Conservation (phyloP, 495 filamentous ascomycete genomes). For the Coniosporium apollinis region DNA sequence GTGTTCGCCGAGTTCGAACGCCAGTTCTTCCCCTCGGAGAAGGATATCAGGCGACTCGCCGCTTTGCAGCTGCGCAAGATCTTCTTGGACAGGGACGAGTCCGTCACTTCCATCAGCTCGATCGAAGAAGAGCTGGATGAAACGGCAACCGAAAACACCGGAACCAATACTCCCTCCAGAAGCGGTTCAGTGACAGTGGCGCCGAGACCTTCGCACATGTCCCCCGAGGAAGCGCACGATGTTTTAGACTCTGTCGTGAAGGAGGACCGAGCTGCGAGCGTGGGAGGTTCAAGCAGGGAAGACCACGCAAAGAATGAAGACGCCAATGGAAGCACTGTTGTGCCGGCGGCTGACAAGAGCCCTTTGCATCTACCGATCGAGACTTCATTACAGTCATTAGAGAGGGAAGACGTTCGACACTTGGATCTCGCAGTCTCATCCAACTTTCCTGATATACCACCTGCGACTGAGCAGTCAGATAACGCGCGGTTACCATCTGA, state of each 20-base stretch:
- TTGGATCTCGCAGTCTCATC: conserved; percentile 53
- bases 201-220: conserved; percentile 3
- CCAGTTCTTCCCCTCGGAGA: conserved; percentile 91
- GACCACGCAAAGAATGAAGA: not conserved
- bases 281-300: not conserved
- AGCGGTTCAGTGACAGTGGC: conserved; percentile 1
- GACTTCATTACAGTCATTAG: conserved; percentile 17
- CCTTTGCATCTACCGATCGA: conserved; percentile 18
- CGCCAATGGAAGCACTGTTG: not conserved
- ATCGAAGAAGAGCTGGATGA: conserved; percentile 45
- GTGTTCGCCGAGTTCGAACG: conserved; percentile 79
- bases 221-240: conserved; percentile 30
- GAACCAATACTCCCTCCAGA: no score
- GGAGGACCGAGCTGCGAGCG: conserved; percentile 30
- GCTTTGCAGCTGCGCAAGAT: conserved; percentile 87
- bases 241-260: conserved; percentile 54
- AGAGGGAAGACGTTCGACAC: conserved; percentile 42
- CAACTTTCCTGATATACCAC: conserved; percentile 16
- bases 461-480: conserved; percentile 1
- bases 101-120: conserved; percentile 50
- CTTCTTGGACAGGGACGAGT: conserved; percentile 73
- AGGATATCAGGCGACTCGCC: conserved; percentile 85
- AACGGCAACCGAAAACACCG: conserved; percentile 22
- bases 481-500: no score
- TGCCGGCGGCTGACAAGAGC: conserved; percentile 1